Evolutionary conservation across 805 yeast species (phyloP), one percentile per base, ranked within the genome.

Genomic region (Kuraishia molischiana): DNA sequence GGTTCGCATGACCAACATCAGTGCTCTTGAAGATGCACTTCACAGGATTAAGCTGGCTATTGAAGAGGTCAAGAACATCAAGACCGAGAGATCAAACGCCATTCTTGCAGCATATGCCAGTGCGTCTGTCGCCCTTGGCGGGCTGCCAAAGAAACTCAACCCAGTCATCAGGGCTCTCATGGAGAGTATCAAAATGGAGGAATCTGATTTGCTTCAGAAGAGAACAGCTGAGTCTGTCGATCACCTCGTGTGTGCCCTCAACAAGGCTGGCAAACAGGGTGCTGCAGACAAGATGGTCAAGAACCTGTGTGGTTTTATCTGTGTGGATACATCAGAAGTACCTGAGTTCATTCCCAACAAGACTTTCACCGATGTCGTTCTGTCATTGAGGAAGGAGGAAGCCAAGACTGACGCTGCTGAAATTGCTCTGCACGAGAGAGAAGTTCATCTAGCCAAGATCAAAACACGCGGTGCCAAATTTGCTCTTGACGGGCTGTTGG

Each of bases 311-410:
- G 95, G 90, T 0, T 90, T 90, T 53, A 54, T 92, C 37, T 92
- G 98, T 61, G 96, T 89, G 24, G 98, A 90, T 54, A 86, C 96
- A 0, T 75, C 92, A 3, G 97, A 89, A 53, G 96, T 90, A 24
- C 98, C 98, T 2, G 97, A 86, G 50, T 92, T 85, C 52, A 66
- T 67, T 13, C 79, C 82, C 33, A 83, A 84, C 47, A 70, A 72
- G 29, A 57, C 60, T 11, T 63, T 68, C 39, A 66, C 58, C 14
- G 75, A 72, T 33, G 62, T 62, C 11, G 80, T 90, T 10, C 59
- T 89, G 38, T 85, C 96, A 1, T 66, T 87, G 47, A 66, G 75
- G 39, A 85, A 85, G 48, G 96, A 86, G 47, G 94, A 85, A 45
- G 74, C 79, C 1, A 67, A 67, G 36, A 58, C 76, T 1, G 80